Percentiles rank a stretch among this genome's conserved stretches.
phyloP scores from a whole-genome alignment of 345 rosid species.

The Isatis tinctoria region DNA sequence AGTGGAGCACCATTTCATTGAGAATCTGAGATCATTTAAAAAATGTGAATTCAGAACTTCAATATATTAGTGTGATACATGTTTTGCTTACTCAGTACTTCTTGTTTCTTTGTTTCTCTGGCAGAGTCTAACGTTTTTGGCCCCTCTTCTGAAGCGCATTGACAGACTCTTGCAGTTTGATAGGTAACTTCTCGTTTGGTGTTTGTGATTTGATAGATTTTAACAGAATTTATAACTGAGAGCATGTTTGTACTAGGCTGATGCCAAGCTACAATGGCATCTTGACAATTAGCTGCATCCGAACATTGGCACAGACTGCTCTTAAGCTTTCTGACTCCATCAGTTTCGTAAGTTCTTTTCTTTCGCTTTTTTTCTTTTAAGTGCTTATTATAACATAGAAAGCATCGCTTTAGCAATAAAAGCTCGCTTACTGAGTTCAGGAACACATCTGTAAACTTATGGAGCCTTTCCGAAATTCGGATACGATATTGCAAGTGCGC shows the following conservation, averaged over 20 bases:
- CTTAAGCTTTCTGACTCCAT: constrained; percentile 72
- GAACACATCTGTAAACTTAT: constrained; percentile 71
- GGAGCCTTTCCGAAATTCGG: constrained; percentile 62
- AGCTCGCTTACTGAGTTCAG: constrained; percentile 40
- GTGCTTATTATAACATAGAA: background rate
- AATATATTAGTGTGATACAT: background rate
- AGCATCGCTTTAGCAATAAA: constrained; percentile 19
- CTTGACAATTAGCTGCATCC: constrained; percentile 88
- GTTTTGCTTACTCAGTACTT: constrained; percentile 16
- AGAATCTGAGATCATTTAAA: background rate
- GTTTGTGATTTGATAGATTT: constrained; percentile 1
- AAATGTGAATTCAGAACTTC: constrained; percentile 6
- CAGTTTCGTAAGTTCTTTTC: constrained; percentile 57
- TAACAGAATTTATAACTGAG: background rate
- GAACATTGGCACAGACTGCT: constrained; percentile 80
- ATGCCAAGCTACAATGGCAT: constrained; percentile 97
- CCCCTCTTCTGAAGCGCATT: constrained; percentile 94
- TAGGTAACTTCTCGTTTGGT: constrained; percentile 47
- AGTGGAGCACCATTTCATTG: background rate
- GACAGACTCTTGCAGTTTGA: constrained; percentile 94
- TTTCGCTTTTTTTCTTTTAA: background rate
- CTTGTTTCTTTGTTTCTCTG: constrained; percentile 26
- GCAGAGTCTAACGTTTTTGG: constrained; percentile 71
- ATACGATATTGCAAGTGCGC: constrained; percentile 67
- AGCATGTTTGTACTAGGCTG: constrained; percentile 48